Conservation (phyloP, 305 asterid species). For the Galium porrigens region DNA sequence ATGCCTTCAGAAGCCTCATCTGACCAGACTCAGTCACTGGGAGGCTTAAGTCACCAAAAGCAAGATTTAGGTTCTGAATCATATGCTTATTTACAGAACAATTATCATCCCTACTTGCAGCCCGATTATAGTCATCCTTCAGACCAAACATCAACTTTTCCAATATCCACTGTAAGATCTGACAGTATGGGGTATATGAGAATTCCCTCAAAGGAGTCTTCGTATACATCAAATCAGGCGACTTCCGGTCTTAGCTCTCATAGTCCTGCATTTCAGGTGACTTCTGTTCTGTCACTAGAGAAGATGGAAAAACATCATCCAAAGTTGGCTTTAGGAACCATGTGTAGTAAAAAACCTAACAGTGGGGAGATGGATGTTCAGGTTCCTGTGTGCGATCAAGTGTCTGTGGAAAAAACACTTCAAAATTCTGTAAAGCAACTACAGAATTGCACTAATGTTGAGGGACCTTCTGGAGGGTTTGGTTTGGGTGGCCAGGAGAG, state of each 20-base stretch:
- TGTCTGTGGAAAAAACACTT: constrained; percentile 21
- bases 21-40: constrained; percentile 24
- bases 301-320: constrained; percentile 22
- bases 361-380: constrained; percentile 22
- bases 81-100: constrained; percentile 26
- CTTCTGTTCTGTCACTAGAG: constrained; percentile 25
- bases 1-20: constrained; percentile 26
- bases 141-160: constrained; percentile 25
- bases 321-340: constrained; percentile 20
- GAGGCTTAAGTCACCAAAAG: constrained; percentile 26
- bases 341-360: constrained; percentile 15
- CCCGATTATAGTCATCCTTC: constrained; percentile 33
- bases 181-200: constrained; percentile 33
- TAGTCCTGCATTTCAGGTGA: constrained; percentile 24
- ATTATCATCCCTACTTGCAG: constrained; percentile 24
- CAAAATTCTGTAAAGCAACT: constrained; percentile 25
- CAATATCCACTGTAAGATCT: constrained; percentile 32
- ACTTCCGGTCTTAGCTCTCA: constrained; percentile 23
- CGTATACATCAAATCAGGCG: constrained; percentile 35
- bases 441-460: constrained; percentile 28
- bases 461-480: constrained; percentile 38
- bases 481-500: constrained; percentile 45
- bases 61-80: constrained; percentile 22
- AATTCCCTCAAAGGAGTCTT: constrained; percentile 35
- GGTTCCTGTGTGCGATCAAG: constrained; percentile 25